A percentile compares a stretch with the other conserved stretches of the same genome.
phyloP scores from a whole-genome alignment of 805 yeast species.

The Wickerhamiella cacticola region DNA sequence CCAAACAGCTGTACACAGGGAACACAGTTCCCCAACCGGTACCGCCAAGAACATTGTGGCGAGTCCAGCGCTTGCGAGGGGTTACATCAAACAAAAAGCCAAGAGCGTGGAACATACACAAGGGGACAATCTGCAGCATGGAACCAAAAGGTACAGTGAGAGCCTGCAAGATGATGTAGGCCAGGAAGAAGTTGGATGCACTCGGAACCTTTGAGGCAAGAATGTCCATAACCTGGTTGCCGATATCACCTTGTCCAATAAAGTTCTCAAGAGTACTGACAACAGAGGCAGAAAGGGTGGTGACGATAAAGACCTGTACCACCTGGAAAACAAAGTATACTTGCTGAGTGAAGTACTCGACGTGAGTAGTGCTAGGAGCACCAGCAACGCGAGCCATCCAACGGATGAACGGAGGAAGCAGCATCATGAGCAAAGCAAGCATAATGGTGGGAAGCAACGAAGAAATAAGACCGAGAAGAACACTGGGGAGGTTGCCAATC shows the following conservation, averaged over 20 bases:
- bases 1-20: conserved; percentile 65
- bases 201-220: conserved; percentile 72
- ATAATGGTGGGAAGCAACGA: conserved; percentile 76
- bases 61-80: conserved; percentile 84
- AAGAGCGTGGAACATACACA: conserved; percentile 58
- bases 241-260: conserved; percentile 63
- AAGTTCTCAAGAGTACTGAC: conserved; percentile 63
- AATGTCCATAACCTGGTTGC: conserved; percentile 36
- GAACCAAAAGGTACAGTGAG: conserved; percentile 64
- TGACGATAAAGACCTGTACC: conserved; percentile 74
- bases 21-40: conserved; percentile 75
- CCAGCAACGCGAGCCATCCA: conserved; percentile 68
- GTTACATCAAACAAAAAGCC: conserved; percentile 68
- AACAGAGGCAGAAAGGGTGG: conserved; percentile 73
- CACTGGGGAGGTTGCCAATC: conserved; percentile 59
- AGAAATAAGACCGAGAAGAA: conserved; percentile 70
- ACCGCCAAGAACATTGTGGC: conserved; percentile 49
- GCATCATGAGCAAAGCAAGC: conserved; percentile 69
- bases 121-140: conserved; percentile 59
- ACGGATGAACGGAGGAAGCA: conserved; percentile 76
- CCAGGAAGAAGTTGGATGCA: conserved; percentile 81
- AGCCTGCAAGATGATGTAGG: conserved; percentile 73
- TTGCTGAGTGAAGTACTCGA: conserved; percentile 72
- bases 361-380: conserved; percentile 51
- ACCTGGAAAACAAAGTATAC: conserved; percentile 89